phyloP scores from a whole-genome alignment of 306 rosid genomes.

The Glycine tomentella region DNA sequence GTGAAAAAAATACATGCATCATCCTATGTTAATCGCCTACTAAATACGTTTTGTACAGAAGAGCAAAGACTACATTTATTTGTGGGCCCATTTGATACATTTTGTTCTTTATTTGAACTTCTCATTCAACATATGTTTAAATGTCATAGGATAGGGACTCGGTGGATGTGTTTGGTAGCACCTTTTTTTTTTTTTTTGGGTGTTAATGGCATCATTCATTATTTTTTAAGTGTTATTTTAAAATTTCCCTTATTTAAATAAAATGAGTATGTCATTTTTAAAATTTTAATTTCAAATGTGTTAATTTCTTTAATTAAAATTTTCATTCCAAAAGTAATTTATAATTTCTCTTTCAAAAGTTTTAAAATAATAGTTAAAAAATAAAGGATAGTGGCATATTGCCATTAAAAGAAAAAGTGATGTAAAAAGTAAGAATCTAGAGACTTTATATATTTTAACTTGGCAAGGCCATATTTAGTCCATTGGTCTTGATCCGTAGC shows the following conservation, averaged over 20 bases:
- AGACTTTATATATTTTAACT: conserved; percentile 9
- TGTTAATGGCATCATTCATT: neutral
- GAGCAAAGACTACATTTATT: neutral
- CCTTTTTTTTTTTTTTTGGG: neutral
- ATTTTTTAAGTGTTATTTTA: neutral
- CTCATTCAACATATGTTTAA: conserved; percentile 21
- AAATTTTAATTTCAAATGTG: neutral
- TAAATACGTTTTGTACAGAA: neutral
- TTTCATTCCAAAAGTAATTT: neutral
- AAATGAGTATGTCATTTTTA: neutral
- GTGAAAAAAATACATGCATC: conserved; percentile 21
- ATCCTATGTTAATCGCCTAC: neutral
- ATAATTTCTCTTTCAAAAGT: neutral
- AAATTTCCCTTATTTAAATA: neutral
- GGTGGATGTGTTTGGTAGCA: neutral
- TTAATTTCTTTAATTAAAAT: neutral
- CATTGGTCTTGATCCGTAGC: conserved; percentile 5
- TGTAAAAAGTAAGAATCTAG: neutral
- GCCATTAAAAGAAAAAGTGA: neutral
- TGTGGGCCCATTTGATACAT: conserved; percentile 12
- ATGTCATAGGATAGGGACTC: neutral
- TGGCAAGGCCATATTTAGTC: neutral
- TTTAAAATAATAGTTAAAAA: neutral
- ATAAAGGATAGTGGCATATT: neutral
- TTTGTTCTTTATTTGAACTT: neutral